phyloP scores from a whole-genome alignment of 306 rosid genomes.

The Neltuma alba region DNA sequence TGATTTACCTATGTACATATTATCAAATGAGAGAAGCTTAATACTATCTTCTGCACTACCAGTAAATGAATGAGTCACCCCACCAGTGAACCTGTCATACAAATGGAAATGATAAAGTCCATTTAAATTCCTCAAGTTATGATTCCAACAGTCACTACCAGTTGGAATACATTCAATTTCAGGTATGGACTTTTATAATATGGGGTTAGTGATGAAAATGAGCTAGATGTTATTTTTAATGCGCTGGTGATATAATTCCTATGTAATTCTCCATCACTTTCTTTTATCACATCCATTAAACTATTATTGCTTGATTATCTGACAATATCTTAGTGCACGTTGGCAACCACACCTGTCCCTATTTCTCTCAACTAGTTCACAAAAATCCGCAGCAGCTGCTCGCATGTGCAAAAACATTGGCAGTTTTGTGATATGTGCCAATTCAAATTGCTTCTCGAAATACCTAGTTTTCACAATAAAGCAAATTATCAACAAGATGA shows the following conservation, averaged over 20 bases:
- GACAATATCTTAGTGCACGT: not conserved
- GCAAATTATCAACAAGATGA: not conserved
- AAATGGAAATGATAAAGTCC: constrained; percentile 31
- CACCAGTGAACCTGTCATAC: constrained; percentile 66
- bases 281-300: not conserved
- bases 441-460: constrained; percentile 92
- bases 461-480: constrained; percentile 60
- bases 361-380: constrained; percentile 80
- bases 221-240: constrained; percentile 18
- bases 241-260: not conserved
- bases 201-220: not conserved
- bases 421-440: constrained; percentile 74
- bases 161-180: constrained; percentile 8
- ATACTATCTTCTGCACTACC: constrained; percentile 74
- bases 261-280: not conserved
- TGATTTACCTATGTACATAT: constrained; percentile 76
- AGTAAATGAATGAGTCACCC: constrained; percentile 94
- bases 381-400: constrained; percentile 91
- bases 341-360: constrained; percentile 59
- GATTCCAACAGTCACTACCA: constrained; percentile 7
- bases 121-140: constrained; percentile 21
- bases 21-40: constrained; percentile 77
- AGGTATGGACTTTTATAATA: constrained; percentile 1
- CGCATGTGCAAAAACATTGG: constrained; percentile 99
- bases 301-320: constrained; percentile 22